Base-by-base conservation (phyloP, 306 rosid genomes). In the Fragaria iinumae region DNA sequence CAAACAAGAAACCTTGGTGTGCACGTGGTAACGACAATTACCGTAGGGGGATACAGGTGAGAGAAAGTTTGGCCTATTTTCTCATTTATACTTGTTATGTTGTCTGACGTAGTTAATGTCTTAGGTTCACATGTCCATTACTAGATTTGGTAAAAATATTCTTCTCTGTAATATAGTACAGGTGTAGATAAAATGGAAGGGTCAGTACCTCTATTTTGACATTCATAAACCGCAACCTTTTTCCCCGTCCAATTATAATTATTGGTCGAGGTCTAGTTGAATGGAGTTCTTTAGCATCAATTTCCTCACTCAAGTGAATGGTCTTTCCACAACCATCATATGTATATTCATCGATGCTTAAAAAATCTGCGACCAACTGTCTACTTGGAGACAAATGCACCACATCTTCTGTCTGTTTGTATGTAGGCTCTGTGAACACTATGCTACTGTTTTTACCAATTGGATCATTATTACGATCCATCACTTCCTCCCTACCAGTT, bases 281-380 rank as follows among this genome's bases (percentile, higher is more conserved):
- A 25, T 89, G 85, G 45, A 59, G 75, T 59, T 90, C 93, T 80
- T 86, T 90, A 12, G 73, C 75, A 73, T 92, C 90, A 68, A 83
- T 84, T 89, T 95, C 92, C 86, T 80, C 84, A 82, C 87, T 80
- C 76, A 95, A 87, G 75, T 71, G 80, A 78, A 95, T 89, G 77
- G 83, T 79, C 81, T 90, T 95, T 77, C 99, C 99, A 81, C 99
- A 90, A 73, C 97, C 99, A 79, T 95, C 97, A 71, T 95, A 95
- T 62, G 85, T 87, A 75, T 89, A 95, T 79, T 89, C 96, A 80
- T 92, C 93, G 74, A 95, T 82, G 83, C 89, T 87, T 47, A 84
- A 76, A 79, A 80, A 81, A 85, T 95, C 95, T 14, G 90, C 99
- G 27, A 92, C 90, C 76, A 95, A 77, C 80, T 90, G 99, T 76